phyloP scores from a whole-genome alignment of 139 green algal species.

The Klebsormidium nitens region DNA sequence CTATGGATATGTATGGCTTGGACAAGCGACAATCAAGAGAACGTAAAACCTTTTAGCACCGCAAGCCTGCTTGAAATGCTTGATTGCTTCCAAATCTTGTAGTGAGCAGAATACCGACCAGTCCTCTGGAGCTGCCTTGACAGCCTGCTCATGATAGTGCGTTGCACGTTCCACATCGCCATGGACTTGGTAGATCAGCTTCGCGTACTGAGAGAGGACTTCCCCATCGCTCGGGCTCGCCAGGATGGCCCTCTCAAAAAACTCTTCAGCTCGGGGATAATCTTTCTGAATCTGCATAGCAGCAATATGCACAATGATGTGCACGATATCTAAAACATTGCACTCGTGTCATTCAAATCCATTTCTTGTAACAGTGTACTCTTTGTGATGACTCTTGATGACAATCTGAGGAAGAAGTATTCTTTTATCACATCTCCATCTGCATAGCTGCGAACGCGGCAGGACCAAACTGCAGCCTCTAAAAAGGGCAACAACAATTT shows the following conservation, averaged over 20 bases:
- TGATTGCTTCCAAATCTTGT: no score
- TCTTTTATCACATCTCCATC: no score
- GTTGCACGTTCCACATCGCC: conserved; percentile 9
- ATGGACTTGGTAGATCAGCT: conserved; percentile 19
- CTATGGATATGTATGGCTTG: neutral
- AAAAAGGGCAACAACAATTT: no score
- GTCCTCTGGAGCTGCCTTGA: conserved; percentile 14
- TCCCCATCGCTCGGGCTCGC: conserved; percentile 22
- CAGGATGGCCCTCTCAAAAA: conserved; percentile 20
- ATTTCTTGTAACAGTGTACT: no score
- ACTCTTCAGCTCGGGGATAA: conserved; percentile 14
- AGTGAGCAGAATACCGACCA: no score
- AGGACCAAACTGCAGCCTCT: conserved; percentile 6
- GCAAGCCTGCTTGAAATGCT: neutral
- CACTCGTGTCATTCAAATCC: no score
- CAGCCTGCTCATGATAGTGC: conserved; percentile 21
- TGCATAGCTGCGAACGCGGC: neutral
- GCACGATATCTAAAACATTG: no score
- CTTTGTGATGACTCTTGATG: no score
- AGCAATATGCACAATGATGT: no score
- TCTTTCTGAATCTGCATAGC: conserved; percentile 20
- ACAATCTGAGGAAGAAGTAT: no score
- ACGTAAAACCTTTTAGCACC: conserved; percentile 2
- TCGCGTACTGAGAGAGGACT: conserved; percentile 23
- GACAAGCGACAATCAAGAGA: conserved; percentile 2